Evolutionary conservation across 1,284 basidiomycete species (phyloP).

Genomic region (Boletus sp.): DNA sequence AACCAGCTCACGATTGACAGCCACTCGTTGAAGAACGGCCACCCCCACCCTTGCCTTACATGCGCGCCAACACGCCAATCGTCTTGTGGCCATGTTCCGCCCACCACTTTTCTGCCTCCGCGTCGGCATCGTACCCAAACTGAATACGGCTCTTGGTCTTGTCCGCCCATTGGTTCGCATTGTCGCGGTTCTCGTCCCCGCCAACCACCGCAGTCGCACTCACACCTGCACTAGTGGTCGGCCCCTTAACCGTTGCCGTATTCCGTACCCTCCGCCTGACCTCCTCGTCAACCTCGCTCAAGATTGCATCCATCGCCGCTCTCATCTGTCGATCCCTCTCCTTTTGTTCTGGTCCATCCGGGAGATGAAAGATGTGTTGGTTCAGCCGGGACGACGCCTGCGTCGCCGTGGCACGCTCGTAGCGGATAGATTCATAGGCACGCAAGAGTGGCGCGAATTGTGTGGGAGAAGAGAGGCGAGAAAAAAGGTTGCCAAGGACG

Average conservation of each 20-base stretch:
- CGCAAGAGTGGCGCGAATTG: constrained; percentile 47
- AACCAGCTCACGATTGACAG: too few species aligned
- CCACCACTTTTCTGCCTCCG: constrained; percentile 5
- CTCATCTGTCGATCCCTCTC: constrained; percentile 50
- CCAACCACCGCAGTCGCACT: too few species aligned
- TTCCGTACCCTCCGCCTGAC: constrained; percentile 5
- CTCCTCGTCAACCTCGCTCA: constrained; percentile 25
- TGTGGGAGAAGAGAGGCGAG: constrained; percentile 30
- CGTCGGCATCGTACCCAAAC: constrained; percentile 7
- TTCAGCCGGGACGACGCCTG: constrained; percentile 49
- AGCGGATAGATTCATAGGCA: constrained; percentile 51
- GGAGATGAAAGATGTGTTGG: constrained; percentile 51
- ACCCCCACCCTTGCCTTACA: not conserved
- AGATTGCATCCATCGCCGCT: constrained; percentile 41
- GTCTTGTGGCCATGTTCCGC: not conserved
- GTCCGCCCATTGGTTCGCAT: constrained; percentile 6
- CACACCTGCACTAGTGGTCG: not conserved
- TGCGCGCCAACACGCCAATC: not conserved
- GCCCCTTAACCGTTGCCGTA: constrained; percentile 4
- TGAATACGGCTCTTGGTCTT: constrained; percentile 2
- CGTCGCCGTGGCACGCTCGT: constrained; percentile 43
- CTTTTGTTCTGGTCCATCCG: constrained; percentile 51
- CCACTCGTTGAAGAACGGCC: too few species aligned
- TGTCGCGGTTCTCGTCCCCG: not conserved
- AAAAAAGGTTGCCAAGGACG: constrained; percentile 57